phyloP scores from a whole-genome alignment of 495 filamentous ascomycete genomes.

The Parathielavia appendiculata region DNA sequence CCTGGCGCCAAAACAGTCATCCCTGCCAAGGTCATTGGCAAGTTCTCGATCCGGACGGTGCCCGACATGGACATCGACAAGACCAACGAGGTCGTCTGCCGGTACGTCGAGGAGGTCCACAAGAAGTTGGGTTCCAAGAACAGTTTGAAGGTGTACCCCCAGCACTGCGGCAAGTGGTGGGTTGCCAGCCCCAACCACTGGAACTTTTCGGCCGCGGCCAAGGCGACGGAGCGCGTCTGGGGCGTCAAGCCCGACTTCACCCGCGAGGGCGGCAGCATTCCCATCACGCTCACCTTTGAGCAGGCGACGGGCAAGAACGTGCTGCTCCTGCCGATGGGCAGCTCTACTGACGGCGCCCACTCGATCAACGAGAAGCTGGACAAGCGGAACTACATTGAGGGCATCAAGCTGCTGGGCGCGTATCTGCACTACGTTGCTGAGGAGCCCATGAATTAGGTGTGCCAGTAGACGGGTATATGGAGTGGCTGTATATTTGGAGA shows the following conservation, averaged over 20 bases:
- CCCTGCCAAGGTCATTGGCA: constrained; percentile 92
- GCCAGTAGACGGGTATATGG: not conserved
- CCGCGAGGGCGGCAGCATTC: constrained; percentile 93
- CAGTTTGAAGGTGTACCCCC: constrained; percentile 67
- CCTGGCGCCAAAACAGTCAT: constrained; percentile 98
- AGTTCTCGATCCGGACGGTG: constrained; percentile 96
- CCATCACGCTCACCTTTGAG: constrained; percentile 94
- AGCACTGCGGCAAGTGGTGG: constrained; percentile 98
- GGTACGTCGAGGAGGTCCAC: constrained; percentile 73
- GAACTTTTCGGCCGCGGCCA: constrained; percentile 91
- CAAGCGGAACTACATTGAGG: constrained; percentile 94
- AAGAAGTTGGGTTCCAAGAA: constrained; percentile 87
- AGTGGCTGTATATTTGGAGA: too few relatives aligned
- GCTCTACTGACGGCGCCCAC: constrained; percentile 92
- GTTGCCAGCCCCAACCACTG: constrained; percentile 93
- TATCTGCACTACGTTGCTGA: constrained; percentile 97
- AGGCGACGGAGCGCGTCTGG: constrained; percentile 90
- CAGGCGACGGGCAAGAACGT: constrained; percentile 99
- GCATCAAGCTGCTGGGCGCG: constrained; percentile 90
- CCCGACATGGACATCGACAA: constrained; percentile 92
- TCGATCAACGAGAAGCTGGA: constrained; percentile 98
- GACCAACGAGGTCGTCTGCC: constrained; percentile 77
- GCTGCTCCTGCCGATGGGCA: constrained; percentile 91
- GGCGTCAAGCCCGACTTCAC: constrained; percentile 92
- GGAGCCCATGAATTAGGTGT: constrained; percentile 56